Conservation (phyloP, 1,284 basidiomycete species). For the Boletus albobrunnescens region DNA sequence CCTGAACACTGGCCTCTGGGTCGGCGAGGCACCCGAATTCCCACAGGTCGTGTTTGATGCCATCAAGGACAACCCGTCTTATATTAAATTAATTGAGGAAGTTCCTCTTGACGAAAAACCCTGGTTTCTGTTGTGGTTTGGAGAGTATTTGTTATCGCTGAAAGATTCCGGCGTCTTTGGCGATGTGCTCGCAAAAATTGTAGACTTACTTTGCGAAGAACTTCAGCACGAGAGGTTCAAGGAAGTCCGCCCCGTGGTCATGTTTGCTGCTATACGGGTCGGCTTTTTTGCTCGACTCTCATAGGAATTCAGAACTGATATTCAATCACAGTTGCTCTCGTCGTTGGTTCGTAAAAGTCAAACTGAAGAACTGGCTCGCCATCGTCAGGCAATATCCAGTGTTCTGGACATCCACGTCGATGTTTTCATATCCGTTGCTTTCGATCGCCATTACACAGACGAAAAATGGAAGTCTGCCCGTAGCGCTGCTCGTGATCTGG, state of each 20-base stretch:
- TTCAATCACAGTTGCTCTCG: constrained; percentile 24
- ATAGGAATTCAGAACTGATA: constrained; percentile 14
- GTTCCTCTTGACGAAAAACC: constrained; percentile 35
- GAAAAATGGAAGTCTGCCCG: constrained; percentile 51
- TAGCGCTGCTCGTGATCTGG: constrained; percentile 43
- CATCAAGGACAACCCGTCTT: constrained; percentile 75
- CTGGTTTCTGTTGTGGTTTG: constrained; percentile 54
- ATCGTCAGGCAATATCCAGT: constrained; percentile 34
- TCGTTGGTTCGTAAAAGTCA: constrained; percentile 33
- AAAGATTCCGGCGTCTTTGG: constrained; percentile 50
- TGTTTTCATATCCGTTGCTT: constrained; percentile 58
- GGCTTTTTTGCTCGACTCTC: constrained; percentile 27
- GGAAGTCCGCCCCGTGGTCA: constrained; percentile 53
- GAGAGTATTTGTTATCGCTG: constrained; percentile 54
- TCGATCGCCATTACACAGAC: constrained; percentile 43
- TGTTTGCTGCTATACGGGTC: constrained; percentile 61
- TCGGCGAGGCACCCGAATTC: constrained; percentile 59
- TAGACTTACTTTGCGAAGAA: constrained; percentile 72
- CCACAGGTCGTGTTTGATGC: constrained; percentile 75
- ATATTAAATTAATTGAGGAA: constrained; percentile 47
- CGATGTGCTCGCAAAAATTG: constrained; percentile 65
- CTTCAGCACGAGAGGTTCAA: constrained; percentile 71
- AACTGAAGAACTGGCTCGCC: constrained; percentile 31
- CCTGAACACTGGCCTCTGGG: constrained; percentile 58
- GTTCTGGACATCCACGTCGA: constrained; percentile 56